Percentiles rank a stretch among this genome's conserved stretches.
Conservation (phyloP, 345 rosid species). For the Firmiana major region DNA sequence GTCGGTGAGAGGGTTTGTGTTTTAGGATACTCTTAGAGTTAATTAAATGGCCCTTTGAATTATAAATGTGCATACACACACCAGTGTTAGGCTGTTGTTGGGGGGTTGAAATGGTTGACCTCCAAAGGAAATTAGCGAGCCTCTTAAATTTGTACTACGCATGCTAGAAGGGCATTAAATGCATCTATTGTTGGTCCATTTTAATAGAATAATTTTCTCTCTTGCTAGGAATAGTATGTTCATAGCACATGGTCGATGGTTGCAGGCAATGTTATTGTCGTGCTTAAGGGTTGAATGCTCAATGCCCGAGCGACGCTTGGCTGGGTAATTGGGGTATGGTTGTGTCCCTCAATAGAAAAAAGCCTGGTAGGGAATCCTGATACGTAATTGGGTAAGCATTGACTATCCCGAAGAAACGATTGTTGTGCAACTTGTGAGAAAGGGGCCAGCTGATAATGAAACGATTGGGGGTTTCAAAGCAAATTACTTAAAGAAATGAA, state of each 20-base stretch:
- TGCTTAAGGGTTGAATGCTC: neutral
- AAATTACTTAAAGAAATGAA: neutral
- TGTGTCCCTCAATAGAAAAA: neutral
- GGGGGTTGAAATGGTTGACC: neutral
- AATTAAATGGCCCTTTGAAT: neutral
- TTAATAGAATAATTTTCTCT: no score
- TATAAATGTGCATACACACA: neutral
- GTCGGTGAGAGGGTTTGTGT: neutral
- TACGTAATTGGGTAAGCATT: conserved; percentile 2
- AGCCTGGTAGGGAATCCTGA: neutral
- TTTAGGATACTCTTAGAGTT: neutral
- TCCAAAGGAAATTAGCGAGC: neutral
- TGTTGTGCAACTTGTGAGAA: neutral
- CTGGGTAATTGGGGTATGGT: no score
- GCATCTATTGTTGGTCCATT: no score
- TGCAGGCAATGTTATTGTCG: neutral
- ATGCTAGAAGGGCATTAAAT: neutral
- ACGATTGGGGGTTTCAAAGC: conserved; percentile 5
- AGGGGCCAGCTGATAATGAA: neutral
- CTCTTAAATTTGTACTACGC: neutral
- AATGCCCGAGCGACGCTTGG: neutral
- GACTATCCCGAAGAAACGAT: neutral
- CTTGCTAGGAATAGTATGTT: neutral
- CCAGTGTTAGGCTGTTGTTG: neutral
- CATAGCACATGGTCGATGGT: conserved; percentile 2